These are phyloP conservation scores for Medicago truncatula DNA, from an alignment of 306 rosid species.

Conservation along the genomic window DNA sequence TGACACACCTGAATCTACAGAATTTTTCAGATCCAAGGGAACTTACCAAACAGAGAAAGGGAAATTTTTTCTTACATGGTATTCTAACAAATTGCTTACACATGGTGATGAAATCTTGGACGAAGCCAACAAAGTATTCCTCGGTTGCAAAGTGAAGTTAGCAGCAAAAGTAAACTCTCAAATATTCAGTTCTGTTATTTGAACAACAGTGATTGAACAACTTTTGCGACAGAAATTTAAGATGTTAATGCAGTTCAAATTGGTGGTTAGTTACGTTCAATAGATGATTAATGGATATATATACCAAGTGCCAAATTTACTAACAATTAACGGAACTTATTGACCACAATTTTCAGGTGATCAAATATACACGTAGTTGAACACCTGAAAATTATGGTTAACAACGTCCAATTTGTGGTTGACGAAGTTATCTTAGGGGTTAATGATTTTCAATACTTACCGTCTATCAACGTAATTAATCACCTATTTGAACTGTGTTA, in stretches of 20 bases:
- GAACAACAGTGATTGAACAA: neutral
- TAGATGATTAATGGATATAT: neutral
- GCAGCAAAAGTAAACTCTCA: constrained; percentile 75
- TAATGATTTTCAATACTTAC: too few species aligned
- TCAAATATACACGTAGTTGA: neutral
- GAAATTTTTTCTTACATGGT: constrained; percentile 86
- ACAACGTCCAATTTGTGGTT: neutral
- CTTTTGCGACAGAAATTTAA: neutral
- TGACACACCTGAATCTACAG: constrained; percentile 71
- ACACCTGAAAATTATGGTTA: neutral
- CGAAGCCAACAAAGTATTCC: constrained; percentile 78
- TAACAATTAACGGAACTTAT: too few species aligned
- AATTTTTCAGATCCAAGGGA: constrained; percentile 73
- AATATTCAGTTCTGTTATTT: neutral
- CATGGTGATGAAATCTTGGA: constrained; percentile 90
- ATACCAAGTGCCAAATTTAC: too few species aligned
- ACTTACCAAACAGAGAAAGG: constrained; percentile 73
- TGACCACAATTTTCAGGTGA: neutral
- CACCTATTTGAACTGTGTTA: neutral
- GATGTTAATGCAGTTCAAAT: neutral
- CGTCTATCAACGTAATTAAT: too few species aligned
- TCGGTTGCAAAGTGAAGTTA: constrained; percentile 76
- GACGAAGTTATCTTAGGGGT: too few species aligned
- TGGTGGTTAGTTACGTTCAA: neutral
- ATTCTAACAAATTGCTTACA: constrained; percentile 72